A percentile compares a stretch with the other conserved stretches of the same genome.
phyloP scores from a whole-genome alignment of 208 protist genomes.

The Wallacemonas sp. region DNA sequence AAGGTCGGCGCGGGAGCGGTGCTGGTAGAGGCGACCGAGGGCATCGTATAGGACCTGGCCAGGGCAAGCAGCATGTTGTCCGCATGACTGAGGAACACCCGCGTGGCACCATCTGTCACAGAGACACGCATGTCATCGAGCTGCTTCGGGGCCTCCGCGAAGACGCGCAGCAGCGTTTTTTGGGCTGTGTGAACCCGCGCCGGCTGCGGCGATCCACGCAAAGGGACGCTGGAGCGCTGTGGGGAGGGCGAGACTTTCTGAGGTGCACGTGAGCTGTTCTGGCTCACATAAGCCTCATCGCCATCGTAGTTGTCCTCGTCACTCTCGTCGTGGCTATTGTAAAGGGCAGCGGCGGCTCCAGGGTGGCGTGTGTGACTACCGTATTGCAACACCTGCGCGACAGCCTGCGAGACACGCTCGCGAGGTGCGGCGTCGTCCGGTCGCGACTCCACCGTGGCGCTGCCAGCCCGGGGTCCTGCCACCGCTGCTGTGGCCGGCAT shows the following conservation, averaged over 20 bases:
- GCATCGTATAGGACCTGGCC: background rate
- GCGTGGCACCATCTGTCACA: conserved; percentile 53
- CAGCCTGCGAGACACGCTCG: conserved; percentile 5
- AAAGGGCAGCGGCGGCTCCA: background rate
- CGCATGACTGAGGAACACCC: conserved; percentile 56
- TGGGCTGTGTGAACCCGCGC: conserved; percentile 1
- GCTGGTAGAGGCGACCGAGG: conserved; percentile 9
- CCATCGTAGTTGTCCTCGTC: background rate
- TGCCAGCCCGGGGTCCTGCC: no score
- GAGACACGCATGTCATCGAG: conserved; percentile 62
- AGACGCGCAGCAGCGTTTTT: conserved; percentile 20
- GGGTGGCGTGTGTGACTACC: background rate
- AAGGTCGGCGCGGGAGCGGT: background rate
- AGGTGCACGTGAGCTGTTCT: background rate
- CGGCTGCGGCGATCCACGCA: background rate
- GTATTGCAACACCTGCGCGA: conserved; percentile 9
- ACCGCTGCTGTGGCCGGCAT: no score
- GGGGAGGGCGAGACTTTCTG: no score
- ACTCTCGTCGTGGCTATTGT: background rate
- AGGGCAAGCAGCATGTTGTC: conserved; percentile 27
- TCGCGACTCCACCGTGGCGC: background rate
- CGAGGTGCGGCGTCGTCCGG: no score
- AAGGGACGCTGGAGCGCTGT: no score
- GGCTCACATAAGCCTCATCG: background rate
- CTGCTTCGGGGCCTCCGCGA: conserved; percentile 28